A percentile compares a stretch with the other conserved stretches of the same genome.
Conservation (phyloP, 305 asterid species). For the Solanum hybrid region DNA sequence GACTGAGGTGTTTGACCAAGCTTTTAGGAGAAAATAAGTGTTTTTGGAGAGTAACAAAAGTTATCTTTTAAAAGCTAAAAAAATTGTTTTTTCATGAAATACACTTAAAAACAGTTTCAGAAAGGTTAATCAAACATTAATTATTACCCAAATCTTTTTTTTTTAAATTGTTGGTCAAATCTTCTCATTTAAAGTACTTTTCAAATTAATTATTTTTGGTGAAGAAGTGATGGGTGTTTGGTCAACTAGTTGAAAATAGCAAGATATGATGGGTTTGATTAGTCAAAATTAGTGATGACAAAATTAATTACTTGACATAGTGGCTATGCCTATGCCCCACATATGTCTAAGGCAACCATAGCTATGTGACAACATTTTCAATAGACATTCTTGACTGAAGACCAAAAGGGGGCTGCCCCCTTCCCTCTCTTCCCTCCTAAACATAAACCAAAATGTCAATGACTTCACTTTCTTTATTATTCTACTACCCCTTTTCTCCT, state of each 20-base stretch:
- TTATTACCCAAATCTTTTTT: neutral
- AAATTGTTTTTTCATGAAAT: neutral
- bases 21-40: neutral
- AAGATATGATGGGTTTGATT: neutral
- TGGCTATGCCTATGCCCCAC: neutral
- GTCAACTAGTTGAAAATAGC: neutral
- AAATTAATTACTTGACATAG: neutral
- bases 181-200: neutral
- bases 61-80: neutral
- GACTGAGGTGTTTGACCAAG: neutral
- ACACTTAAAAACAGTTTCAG: neutral
- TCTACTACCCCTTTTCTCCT: neutral
- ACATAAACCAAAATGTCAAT: neutral
- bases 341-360: neutral
- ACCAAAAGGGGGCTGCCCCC: neutral
- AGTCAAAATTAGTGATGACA: neutral
- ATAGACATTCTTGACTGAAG: slow-evolving; percentile 35
- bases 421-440: neutral
- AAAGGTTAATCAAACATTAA: neutral
- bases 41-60: neutral
- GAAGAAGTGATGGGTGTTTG: neutral
- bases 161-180: neutral
- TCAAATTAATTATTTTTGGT: neutral
- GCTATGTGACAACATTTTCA: slow-evolving; percentile 24
- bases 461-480: neutral